phyloP scores from a whole-genome alignment of 2,329 filamentous ascomycete genomes.

The Xylaria sp. region DNA sequence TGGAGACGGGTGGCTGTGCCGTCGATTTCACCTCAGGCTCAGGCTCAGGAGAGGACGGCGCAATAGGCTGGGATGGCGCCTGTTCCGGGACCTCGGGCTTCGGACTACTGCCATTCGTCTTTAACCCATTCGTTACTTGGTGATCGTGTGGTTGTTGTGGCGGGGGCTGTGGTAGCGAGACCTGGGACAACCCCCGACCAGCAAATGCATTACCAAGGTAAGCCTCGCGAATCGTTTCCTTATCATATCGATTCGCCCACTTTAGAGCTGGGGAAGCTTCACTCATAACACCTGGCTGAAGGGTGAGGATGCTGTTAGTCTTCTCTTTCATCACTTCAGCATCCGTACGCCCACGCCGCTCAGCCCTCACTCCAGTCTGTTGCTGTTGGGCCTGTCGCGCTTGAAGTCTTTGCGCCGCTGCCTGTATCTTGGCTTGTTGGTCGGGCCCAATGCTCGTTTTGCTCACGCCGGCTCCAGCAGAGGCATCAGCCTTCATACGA shows the following conservation, averaged over 20 bases:
- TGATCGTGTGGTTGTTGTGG: conserved; percentile 32
- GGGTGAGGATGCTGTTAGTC: conserved; percentile 86
- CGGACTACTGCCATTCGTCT: conserved; percentile 36
- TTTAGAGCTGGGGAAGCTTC: conserved; percentile 95
- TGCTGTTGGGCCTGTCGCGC: conserved; percentile 63
- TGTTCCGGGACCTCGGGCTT: conserved; percentile 48
- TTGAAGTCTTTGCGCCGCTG: conserved; percentile 83
- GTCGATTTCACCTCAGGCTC: conserved; percentile 18
- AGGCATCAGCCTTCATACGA: conserved; percentile 44
- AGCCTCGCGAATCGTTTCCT: conserved; percentile 80
- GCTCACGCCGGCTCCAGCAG: conserved; percentile 54
- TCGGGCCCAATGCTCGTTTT: conserved; percentile 87
- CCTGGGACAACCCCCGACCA: conserved; percentile 64
- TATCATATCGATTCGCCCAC: conserved; percentile 95
- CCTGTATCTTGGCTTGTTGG: conserved; percentile 90
- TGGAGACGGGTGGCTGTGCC: conserved; percentile 3
- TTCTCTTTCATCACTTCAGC: conserved; percentile 64
- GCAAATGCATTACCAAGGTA: conserved; percentile 77
- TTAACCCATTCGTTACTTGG: conserved; percentile 27
- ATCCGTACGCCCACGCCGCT: conserved; percentile 59
- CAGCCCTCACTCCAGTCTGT: conserved; percentile 44
- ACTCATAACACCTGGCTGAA: conserved; percentile 81
- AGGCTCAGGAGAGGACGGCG: conserved; percentile 35
- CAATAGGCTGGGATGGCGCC: conserved; percentile 35
- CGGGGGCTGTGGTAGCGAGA: conserved; percentile 49